Evolutionary conservation across 169 alveolate genomes (phyloP), one percentile per base, ranked within the genome.

Genomic region (Cryptosporidium tyzzeri): DNA sequence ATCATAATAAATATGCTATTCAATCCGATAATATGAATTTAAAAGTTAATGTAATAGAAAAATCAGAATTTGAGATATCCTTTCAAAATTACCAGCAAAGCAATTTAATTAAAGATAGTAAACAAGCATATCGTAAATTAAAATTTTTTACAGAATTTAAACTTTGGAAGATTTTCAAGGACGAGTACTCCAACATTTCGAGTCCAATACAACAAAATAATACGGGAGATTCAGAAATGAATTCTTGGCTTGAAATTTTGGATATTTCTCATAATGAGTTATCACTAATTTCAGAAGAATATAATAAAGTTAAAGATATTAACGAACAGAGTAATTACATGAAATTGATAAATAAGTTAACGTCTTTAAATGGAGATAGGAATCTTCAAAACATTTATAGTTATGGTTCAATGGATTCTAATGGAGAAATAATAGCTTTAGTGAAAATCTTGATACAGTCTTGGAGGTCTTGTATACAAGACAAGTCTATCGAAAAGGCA

Each of bases 211-310:
- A 33, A 23, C 26, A 59, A 16, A 39, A 59, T 2, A 18, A 12
- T 31, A n/a, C 50, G 14, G 65, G 65, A 14, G 33, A 73, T 33
- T 6, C 37, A 41, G 45, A 65, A 41, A 65, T 80, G 26, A 65
- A 41, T 62, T 31, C 73, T 1, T 80, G 89, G 89, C 21, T 80
- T 8, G 89, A 80, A 18, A 62, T 80, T 21, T n/a, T 80, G 23
- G 75, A 62, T n/a, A 41, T 80, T 16, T 80, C 89, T 8, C 65
- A 59, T 7, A 59, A 80, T 48, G 89, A 80, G 12, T 31, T 80
- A 26, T 80, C 89, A 33, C 51, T 80, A 6, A 55, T 80, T 41
- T 73, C 86, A 26, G 89, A 29, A 12, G 62, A 58, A 35, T 62
- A 59, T 65, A 23, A 1, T 2, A 69, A 45, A 69, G 23, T 23